Percentiles rank a stretch among this genome's conserved stretches.
These are phyloP conservation scores for Solanum chacoense DNA, from an alignment of 305 asterid genomes.

Conservation along the genomic window DNA sequence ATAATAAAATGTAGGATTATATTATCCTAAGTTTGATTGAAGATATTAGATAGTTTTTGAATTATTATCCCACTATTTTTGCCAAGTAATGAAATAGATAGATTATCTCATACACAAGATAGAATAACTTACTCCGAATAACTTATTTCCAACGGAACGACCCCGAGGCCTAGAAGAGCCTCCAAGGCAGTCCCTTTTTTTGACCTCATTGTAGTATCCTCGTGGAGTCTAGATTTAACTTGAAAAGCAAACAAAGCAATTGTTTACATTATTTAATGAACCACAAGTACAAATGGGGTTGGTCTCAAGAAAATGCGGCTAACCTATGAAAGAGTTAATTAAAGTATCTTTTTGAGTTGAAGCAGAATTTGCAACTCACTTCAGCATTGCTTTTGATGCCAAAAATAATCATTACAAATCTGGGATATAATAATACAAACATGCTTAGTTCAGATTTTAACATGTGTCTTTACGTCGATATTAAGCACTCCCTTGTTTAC, in stretches of 20 bases:
- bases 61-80: too few species aligned
- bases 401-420: neutral
- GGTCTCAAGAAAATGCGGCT: constrained; percentile 32
- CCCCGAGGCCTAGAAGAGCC: neutral
- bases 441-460: neutral
- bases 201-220: neutral
- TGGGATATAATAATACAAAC: neutral
- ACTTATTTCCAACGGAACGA: too few species aligned
- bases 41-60: too few species aligned
- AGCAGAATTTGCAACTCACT: neutral
- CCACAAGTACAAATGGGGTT: constrained; percentile 13
- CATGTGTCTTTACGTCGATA: neutral
- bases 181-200: neutral
- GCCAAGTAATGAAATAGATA: too few species aligned
- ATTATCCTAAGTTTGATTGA: too few species aligned
- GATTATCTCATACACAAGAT: too few species aligned
- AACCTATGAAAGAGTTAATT: neutral
- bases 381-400: neutral
- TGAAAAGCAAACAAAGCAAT: neutral
- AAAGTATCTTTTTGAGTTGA: neutral
- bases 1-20: too few species aligned
- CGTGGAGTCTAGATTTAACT: neutral
- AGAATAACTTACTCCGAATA: too few species aligned
- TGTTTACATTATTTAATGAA: neutral
- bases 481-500: neutral